Percentiles rank a stretch among this genome's conserved stretches.
Conservation (phyloP, 2,329 filamentous ascomycete genomes). For the Apiospora rasikravindrae region DNA sequence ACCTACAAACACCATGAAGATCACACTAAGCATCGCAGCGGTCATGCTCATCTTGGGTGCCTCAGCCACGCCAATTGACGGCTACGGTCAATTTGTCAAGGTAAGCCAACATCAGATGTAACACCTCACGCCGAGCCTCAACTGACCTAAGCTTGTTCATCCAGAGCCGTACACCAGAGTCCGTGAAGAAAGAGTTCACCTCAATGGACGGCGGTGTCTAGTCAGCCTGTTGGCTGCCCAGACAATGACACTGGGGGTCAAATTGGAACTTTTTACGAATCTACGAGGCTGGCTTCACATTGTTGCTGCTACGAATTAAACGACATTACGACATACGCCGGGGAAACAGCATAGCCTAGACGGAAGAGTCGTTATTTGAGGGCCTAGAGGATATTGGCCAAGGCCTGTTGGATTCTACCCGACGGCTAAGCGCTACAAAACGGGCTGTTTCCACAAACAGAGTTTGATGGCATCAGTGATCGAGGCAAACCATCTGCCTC, state of each 20-base stretch:
- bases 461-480: neutral
- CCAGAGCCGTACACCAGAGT: neutral
- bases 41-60: neutral
- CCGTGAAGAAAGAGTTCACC: neutral
- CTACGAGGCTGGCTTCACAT: neutral
- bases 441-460: neutral
- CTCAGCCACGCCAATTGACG: neutral
- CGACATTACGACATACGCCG: neutral
- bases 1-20: neutral
- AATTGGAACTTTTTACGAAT: neutral
- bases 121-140: accelerated
- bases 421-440: too few relatives aligned
- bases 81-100: neutral
- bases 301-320: neutral
- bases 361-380: too few relatives aligned
- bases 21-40: neutral
- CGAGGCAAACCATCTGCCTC: neutral
- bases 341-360: too few relatives aligned
- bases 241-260: too few relatives aligned
- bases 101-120: neutral
- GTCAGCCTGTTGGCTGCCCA: neutral
- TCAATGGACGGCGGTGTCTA: neutral
- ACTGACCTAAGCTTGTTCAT: neutral
- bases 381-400: neutral
- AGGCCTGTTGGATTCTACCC: too few relatives aligned